Conservation (phyloP, 306 rosid genomes). For the Adenanthera pavonina region DNA sequence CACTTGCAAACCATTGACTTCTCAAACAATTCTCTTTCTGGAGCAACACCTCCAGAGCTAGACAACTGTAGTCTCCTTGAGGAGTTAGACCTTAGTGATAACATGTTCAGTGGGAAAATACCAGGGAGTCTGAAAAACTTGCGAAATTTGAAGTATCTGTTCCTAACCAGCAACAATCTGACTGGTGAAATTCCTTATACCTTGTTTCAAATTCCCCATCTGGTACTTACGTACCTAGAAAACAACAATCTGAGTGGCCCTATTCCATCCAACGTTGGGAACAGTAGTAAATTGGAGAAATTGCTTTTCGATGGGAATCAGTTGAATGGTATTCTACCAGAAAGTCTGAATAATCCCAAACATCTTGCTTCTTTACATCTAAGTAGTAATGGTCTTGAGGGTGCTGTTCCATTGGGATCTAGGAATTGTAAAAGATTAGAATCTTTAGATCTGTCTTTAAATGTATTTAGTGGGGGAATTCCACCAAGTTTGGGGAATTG, state of each 20-base stretch:
- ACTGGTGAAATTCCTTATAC: slow-evolving; percentile 54
- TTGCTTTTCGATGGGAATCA: slow-evolving; percentile 46
- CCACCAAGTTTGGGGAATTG: slow-evolving; percentile 76
- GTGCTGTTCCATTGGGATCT: slow-evolving; percentile 62
- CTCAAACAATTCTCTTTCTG: slow-evolving; percentile 40
- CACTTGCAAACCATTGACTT: slow-evolving; percentile 47
- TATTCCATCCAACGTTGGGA: slow-evolving; percentile 63
- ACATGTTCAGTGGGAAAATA: slow-evolving; percentile 55
- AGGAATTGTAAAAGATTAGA: slow-evolving; percentile 48
- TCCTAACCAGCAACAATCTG: slow-evolving; percentile 46
- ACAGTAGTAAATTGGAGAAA: slow-evolving; percentile 52
- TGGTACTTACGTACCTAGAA: background rate
- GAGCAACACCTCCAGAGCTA: slow-evolving; percentile 46
- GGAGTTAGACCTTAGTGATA: slow-evolving; percentile 50
- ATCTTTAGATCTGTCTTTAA: slow-evolving; percentile 63
- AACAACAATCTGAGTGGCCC: slow-evolving; percentile 39
- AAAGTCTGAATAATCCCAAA: slow-evolving; percentile 52
- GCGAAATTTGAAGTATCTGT: slow-evolving; percentile 32
- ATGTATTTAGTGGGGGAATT: slow-evolving; percentile 61
- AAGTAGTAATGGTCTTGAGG: slow-evolving; percentile 50
- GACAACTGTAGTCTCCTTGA: slow-evolving; percentile 54
- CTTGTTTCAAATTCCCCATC: slow-evolving; percentile 39
- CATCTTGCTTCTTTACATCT: slow-evolving; percentile 45
- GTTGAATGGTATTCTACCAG: slow-evolving; percentile 62
- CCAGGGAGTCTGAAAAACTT: slow-evolving; percentile 52